These are phyloP conservation scores for Ophiostoma perfectum DNA, from an alignment of 2,329 filamentous ascomycete species.

Conservation along the genomic window DNA sequence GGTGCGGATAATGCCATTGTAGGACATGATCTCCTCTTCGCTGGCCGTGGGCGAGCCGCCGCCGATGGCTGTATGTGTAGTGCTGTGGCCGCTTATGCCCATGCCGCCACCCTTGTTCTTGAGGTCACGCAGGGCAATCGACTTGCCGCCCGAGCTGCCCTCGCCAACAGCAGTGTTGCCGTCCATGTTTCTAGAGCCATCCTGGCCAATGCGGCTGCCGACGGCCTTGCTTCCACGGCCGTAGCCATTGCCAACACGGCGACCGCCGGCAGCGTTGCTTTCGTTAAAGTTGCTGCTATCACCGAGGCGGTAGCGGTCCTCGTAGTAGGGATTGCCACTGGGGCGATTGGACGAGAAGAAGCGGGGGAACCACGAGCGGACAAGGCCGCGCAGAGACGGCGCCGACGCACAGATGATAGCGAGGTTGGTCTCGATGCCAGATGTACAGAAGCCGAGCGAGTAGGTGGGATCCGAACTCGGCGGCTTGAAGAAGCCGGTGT, in stretches of 20 bases:
- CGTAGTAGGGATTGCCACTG: conserved; percentile 19
- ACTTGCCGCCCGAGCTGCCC: background rate
- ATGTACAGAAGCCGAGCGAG: conserved; percentile 36
- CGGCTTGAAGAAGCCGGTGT: conserved; percentile 33
- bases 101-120: conserved; percentile 20
- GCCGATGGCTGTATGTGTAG: conserved; percentile 32
- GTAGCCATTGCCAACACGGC: conserved; percentile 18
- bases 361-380: conserved; percentile 27
- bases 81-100: conserved; percentile 23
- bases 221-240: conserved; percentile 23
- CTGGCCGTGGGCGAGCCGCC: conserved; percentile 34
- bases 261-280: background rate
- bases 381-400: conserved; percentile 21
- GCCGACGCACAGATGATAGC: conserved; percentile 41
- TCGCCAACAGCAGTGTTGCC: conserved; percentile 12
- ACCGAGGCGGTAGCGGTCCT: conserved; percentile 19
- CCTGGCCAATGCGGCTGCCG: conserved; percentile 18
- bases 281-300: conserved; percentile 18
- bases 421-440: conserved; percentile 39
- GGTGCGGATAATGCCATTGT: conserved; percentile 38
- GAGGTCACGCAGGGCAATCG: conserved; percentile 30
- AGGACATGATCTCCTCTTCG: conserved; percentile 39
- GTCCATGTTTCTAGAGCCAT: background rate
- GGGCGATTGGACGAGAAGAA: conserved; percentile 25
- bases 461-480: conserved; percentile 30